A percentile compares a stretch with the other conserved stretches of the same genome.
Conservation (phyloP, 1,284 basidiomycete species). For the Cutaneotrichosporon sp. region DNA sequence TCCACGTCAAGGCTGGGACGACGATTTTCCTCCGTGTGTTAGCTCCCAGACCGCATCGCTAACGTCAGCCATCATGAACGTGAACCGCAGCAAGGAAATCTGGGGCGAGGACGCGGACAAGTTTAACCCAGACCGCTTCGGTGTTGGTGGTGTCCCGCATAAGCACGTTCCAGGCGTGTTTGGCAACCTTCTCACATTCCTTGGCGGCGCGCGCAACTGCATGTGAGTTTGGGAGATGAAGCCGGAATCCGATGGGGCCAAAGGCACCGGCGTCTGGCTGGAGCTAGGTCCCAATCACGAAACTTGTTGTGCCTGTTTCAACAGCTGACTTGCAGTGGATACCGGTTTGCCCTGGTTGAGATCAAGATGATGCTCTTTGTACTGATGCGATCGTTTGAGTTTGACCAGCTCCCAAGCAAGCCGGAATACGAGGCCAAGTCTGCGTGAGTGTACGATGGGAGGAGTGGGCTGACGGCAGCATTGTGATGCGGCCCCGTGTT, state of each 20-base stretch:
- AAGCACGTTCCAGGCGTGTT: constrained; percentile 62
- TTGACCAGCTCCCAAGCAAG: constrained; percentile 55
- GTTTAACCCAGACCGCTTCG: constrained; percentile 57
- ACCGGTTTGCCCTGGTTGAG: constrained; percentile 67
- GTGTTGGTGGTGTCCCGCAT: constrained; percentile 36
- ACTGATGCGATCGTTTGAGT: constrained; percentile 61
- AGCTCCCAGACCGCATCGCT: background rate
- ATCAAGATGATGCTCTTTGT: constrained; percentile 64
- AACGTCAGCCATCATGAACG: constrained; percentile 53
- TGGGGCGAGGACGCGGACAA: constrained; percentile 69
- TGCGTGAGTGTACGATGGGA: constrained; percentile 32
- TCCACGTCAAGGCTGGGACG: constrained; percentile 43
- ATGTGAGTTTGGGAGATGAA: constrained; percentile 49
- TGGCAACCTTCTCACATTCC: constrained; percentile 67
- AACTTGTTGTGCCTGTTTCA: background rate
- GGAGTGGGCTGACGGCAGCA: constrained; percentile 24
- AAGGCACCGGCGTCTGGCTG: background rate
- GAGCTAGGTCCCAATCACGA: background rate
- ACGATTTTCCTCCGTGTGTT: constrained; percentile 47
- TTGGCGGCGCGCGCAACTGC: constrained; percentile 66
- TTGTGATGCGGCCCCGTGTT: constrained; percentile 50
- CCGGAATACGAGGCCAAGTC: constrained; percentile 44
- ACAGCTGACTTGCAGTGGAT: constrained; percentile 65
- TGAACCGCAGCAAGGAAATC: constrained; percentile 62
- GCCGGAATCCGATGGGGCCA: background rate